Evolutionary conservation across 345 rosid species (phyloP).

Genomic region (Sisymbrium altissimum): DNA sequence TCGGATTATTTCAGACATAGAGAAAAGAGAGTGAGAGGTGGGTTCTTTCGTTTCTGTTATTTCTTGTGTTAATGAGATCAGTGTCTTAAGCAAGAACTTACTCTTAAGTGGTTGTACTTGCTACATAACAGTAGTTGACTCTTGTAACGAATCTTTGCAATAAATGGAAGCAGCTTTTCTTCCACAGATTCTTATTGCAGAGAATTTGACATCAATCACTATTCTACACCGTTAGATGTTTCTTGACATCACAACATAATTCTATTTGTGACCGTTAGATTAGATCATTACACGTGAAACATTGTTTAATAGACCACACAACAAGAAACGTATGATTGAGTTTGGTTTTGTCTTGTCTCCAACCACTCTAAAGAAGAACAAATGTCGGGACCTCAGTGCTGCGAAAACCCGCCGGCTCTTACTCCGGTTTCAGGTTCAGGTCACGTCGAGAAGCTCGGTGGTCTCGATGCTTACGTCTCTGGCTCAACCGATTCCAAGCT

Average conservation of each 20-base stretch:
- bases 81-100: too few species aligned
- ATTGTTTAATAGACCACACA: neutral
- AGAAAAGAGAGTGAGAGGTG: too few species aligned
- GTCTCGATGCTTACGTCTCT: constrained; percentile 59
- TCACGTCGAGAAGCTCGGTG: constrained; percentile 54
- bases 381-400: constrained; percentile 77
- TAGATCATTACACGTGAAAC: neutral
- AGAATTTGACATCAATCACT: too few species aligned
- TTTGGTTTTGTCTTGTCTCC: neutral
- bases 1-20: too few species aligned
- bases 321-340: neutral
- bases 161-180: too few species aligned
- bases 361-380: neutral
- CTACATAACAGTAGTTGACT: too few species aligned
- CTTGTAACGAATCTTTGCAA: too few species aligned
- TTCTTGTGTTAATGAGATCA: too few species aligned
- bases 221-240: constrained; percentile 13
- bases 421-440: constrained; percentile 59
- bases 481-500: constrained; percentile 55
- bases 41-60: too few species aligned
- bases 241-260: neutral
- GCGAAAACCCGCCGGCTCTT: constrained; percentile 60
- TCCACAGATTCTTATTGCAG: too few species aligned
- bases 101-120: too few species aligned
- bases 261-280: neutral